Evolutionary conservation across 305 asterid genomes (phyloP), one percentile per base, ranked within the genome.

Genomic region (Ajuga reptans): DNA sequence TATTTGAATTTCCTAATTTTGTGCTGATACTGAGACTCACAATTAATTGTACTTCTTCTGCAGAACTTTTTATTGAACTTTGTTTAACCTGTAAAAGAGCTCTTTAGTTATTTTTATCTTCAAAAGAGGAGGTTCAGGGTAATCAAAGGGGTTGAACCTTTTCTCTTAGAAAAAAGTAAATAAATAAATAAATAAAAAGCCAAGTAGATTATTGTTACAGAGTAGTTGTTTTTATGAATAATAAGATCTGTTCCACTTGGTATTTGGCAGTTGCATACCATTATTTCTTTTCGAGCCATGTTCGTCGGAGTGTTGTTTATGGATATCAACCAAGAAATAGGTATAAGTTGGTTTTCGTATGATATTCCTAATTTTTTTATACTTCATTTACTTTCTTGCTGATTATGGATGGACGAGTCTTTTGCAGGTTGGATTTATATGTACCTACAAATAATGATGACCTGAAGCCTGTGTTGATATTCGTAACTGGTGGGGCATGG

Each of bases 401-500:
- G 61, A 66, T 63, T 59, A 29, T 49, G 54, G 62, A 60, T 52
- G 36, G 27, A 39, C 56, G 33, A 55, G 39, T 55, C 15, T 45
- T 36, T 81, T 73, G 62, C 95, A 94, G 99, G 84, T 75, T 91
- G 85, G 99, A 94, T 90, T 77, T 94, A 64, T 91, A 88, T 84
- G 81, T 94, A 77, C 99, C 98, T 14, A 62, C 68, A 71, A 72
- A 73, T 58, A 64, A 58, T 16, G 84, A 87, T 67, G 79, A 80
- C 43, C 83, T 70, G 78, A 89, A 89, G 86, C 97, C 98, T 59
- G 92, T 94, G 75, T 95, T 88, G 76, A 88, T 77, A 70, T 94
- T 94, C 73, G 96, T 94, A 39, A 94, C 99, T 72, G 98, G 98
- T 62, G 99, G 99, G 51, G 98, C 99, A 61, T 94, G 98, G 98